Evolutionary conservation across 306 rosid genomes (phyloP), one percentile per base, ranked within the genome.

Genomic region (Rosa multiflora): DNA sequence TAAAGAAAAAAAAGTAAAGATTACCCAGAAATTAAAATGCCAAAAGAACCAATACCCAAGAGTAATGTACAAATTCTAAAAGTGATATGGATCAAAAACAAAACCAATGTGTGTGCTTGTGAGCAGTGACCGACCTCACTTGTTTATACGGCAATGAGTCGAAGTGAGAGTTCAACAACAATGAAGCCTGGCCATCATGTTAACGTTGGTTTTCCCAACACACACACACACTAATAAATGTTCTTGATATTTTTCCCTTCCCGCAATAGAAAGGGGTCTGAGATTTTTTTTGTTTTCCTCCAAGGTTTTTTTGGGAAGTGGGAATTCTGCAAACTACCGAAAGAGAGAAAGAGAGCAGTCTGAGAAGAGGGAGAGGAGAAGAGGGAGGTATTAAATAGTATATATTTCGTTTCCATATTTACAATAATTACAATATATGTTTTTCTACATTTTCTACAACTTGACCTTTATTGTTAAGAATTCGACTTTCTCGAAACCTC

Each of bases 121-220:
- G 35, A 78, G 53, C 71, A 89, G 88, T 80, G 77, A 82, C 89
- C 86, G 83, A 77, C 11, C 84, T 76, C 73, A 73, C 75, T 42
- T 82, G 72, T 77, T 63, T 66, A 73, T 20, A 44, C 51, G 76
- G 74, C 81, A 87, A 89, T 66, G 86, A 78, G 82, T 46, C 62
- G 76, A 80, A 81, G 82, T 79, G 88, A 77, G 86, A 84, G 83
- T 84, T 83, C 58, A 81, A 83, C 87, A 81, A 78, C 83, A 73
- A 32, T 32, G 76, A 82, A 83, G 77, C 72, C 75, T 46, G 52
- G 26, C 37, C 84, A 80, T 79, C 58, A 26, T 67, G 51, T 64
- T 72, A 53, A 84, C 88, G 96, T 88, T 89, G 90, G 93, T 83
- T 47, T 80, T 82, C 73, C 39, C 40, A 72, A 56, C 44, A 76